Conservation (phyloP, 495 filamentous ascomycete species). For the Penicillium silybi region DNA sequence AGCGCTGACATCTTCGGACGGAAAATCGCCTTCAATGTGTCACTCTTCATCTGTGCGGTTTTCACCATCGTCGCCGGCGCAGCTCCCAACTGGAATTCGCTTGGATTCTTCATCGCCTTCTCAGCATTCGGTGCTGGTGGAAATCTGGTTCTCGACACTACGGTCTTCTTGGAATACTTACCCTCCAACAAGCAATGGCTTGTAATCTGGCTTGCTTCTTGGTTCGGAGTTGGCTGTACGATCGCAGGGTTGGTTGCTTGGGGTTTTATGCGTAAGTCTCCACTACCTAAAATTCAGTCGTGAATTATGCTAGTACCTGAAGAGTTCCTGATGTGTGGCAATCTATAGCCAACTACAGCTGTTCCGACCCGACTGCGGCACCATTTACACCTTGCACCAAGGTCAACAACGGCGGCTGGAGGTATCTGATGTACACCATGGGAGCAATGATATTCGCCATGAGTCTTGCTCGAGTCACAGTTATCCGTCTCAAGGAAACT, state of each 20-base stretch:
- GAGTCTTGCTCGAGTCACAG: background rate
- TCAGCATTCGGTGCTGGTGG: background rate
- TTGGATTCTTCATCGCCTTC: background rate
- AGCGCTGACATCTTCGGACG: background rate
- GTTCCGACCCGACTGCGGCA: too few relatives aligned
- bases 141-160: background rate
- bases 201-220: background rate
- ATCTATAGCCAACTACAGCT: too few relatives aligned
- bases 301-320: too few relatives aligned
- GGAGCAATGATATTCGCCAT: conserved; percentile 33
- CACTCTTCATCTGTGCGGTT: background rate
- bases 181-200: background rate
- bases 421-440: conserved; percentile 49
- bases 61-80: background rate
- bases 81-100: background rate
- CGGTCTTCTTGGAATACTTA: background rate
- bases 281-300: too few relatives aligned
- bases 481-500: background rate
- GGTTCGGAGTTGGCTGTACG: background rate
- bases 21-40: background rate
- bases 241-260: conserved; percentile 5
- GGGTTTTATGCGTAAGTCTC: background rate
- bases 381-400: conserved; percentile 5
- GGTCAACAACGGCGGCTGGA: conserved; percentile 46
- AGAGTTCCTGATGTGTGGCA: too few relatives aligned